Evolutionary conservation across 176 grass and related monocot genomes (phyloP).

Genomic region (Phyllostachys edulis): DNA sequence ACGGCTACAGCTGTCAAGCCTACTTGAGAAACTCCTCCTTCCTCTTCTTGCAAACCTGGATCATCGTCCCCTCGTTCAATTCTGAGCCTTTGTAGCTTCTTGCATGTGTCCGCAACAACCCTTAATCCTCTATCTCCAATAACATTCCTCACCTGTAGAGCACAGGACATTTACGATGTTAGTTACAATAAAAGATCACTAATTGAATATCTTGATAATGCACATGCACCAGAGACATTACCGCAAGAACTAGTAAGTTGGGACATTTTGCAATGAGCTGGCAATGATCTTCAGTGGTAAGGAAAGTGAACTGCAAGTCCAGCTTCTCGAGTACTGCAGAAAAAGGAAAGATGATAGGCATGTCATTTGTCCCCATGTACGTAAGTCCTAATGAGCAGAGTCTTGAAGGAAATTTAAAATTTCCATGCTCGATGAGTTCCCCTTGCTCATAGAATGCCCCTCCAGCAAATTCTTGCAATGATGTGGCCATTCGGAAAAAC

Average conservation of each 20-base stretch:
- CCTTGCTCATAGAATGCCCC: slow-evolving; percentile 59
- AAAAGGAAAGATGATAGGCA: slow-evolving; percentile 59
- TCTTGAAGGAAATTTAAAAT: slow-evolving; percentile 55
- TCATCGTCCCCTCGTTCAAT: slow-evolving; percentile 88
- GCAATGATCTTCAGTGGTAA: slow-evolving; percentile 84
- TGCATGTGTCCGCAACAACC: slow-evolving; percentile 77
- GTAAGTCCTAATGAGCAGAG: slow-evolving; percentile 62
- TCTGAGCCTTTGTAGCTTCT: slow-evolving; percentile 78
- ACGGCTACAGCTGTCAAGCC: slow-evolving; percentile 63
- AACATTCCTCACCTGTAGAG: slow-evolving; percentile 72
- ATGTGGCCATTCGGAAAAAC: slow-evolving; percentile 51
- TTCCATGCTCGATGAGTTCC: slow-evolving; percentile 42
- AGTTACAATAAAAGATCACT: background rate
- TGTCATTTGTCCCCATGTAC: slow-evolving; percentile 76
- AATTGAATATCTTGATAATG: background rate
- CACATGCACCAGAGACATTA: slow-evolving; percentile 22
- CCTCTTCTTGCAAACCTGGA: slow-evolving; percentile 69
- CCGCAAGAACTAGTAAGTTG: slow-evolving; percentile 80
- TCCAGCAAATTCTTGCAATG: slow-evolving; percentile 75
- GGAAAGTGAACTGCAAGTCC: slow-evolving; percentile 79
- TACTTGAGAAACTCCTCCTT: slow-evolving; percentile 73
- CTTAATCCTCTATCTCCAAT: slow-evolving; percentile 85
- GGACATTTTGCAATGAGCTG: slow-evolving; percentile 79
- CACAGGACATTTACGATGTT: slow-evolving; percentile 5
- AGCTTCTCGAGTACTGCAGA: slow-evolving; percentile 75